Conservation (phyloP, 441 rosid genomes). For the Brassica balearica region DNA sequence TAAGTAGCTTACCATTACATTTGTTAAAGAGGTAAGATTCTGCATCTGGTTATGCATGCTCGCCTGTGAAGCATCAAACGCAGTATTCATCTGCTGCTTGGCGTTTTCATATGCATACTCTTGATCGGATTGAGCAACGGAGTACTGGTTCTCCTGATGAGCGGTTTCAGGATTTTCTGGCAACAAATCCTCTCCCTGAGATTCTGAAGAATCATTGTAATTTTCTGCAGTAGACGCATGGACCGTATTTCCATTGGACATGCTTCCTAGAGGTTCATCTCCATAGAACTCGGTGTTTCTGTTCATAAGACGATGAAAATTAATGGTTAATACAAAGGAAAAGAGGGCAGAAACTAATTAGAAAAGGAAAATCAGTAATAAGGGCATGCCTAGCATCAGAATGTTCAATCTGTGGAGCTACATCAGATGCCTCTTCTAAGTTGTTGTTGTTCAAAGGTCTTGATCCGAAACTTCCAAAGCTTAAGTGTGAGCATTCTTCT, state of each 20-base stretch:
- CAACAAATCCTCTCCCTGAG: conserved; percentile 65
- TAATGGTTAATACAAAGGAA: conserved; percentile 6
- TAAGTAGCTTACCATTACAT: conserved; percentile 65
- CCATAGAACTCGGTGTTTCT: conserved; percentile 75
- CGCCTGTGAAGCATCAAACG: conserved; percentile 59
- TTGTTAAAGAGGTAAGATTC: conserved; percentile 68
- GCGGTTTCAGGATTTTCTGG: conserved; percentile 60
- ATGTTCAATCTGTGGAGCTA: conserved; percentile 52
- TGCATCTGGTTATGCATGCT: conserved; percentile 39
- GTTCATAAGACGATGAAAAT: conserved; percentile 26
- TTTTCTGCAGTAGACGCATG: conserved; percentile 57
- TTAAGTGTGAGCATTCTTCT: conserved; percentile 32
- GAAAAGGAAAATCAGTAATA: background rate
- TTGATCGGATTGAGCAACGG: conserved; percentile 65
- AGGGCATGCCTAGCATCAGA: conserved; percentile 64
- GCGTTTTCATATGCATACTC: conserved; percentile 65
- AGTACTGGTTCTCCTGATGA: conserved; percentile 60
- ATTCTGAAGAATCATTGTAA: conserved; percentile 61
- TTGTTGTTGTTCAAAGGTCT: conserved; percentile 54
- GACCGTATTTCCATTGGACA: conserved; percentile 56
- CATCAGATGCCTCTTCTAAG: conserved; percentile 67
- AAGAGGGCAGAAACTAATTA: conserved; percentile 8
- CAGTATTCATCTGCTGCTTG: conserved; percentile 59
- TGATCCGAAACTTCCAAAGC: conserved; percentile 85
- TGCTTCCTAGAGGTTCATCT: conserved; percentile 68